phyloP scores from a whole-genome alignment of 164 flowering plant genomes.

The Vitis rotundifolia region DNA sequence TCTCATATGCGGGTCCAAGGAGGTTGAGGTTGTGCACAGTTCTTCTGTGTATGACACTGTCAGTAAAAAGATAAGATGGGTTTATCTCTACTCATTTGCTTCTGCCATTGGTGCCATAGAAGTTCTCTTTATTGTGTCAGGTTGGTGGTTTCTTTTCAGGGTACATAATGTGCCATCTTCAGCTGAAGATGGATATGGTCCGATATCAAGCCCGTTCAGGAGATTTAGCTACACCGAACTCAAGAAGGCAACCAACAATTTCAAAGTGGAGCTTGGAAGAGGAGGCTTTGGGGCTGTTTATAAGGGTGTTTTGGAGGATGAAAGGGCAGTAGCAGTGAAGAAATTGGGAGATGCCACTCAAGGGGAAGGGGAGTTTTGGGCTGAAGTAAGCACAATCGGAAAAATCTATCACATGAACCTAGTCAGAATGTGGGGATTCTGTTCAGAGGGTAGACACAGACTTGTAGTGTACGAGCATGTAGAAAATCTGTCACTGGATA shows the following conservation, averaged over 20 bases:
- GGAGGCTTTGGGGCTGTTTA: slow-evolving; percentile 50
- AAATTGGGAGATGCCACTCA: slow-evolving; percentile 29
- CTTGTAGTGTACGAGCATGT: slow-evolving; percentile 32
- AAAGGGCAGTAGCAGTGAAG: slow-evolving; percentile 47
- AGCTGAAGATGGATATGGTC: slow-evolving; percentile 27
- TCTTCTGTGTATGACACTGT: slow-evolving; percentile 10
- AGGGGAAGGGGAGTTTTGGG: slow-evolving; percentile 45
- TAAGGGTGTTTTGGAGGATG: slow-evolving; percentile 40
- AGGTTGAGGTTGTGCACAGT: not conserved
- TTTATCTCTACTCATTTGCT: slow-evolving; percentile 27
- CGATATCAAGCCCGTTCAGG: slow-evolving; percentile 31
- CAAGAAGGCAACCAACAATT: slow-evolving; percentile 40
- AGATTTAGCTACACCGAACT: slow-evolving; percentile 38
- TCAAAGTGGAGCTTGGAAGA: slow-evolving; percentile 43
- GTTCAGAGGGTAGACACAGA: slow-evolving; percentile 22
- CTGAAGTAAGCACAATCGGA: slow-evolving; percentile 45
- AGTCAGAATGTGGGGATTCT: slow-evolving; percentile 36
- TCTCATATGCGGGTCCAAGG: slow-evolving; percentile 2
- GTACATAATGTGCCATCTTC: slow-evolving; percentile 12
- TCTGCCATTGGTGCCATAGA: slow-evolving; percentile 28
- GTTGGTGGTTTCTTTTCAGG: slow-evolving; percentile 28
- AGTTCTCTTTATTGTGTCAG: slow-evolving; percentile 13
- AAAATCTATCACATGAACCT: slow-evolving; percentile 33
- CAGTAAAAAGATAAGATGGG: slow-evolving; percentile 22
- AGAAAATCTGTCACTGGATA: slow-evolving; percentile 30